phyloP scores from a whole-genome alignment of 768 basidiomycete species.

The Lactarius evosmus region DNA sequence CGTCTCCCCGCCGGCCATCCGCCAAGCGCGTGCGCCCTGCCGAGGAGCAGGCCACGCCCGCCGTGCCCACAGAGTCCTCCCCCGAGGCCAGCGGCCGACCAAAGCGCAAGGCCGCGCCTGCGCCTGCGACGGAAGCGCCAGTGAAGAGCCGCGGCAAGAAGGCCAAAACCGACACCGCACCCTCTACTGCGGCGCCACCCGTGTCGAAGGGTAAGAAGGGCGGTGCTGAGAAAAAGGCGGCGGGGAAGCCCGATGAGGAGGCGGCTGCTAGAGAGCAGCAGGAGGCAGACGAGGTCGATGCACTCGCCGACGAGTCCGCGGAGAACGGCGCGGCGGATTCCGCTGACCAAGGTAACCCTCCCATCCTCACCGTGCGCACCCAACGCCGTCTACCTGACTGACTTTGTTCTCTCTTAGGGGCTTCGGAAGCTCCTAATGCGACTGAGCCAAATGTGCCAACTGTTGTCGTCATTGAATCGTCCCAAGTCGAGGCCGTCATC shows the following conservation, averaged over 20 bases:
- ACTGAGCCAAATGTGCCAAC: constrained; percentile 16
- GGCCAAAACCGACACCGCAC: constrained; percentile 16
- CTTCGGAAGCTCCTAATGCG: constrained; percentile 8
- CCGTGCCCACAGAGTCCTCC: constrained; percentile 2
- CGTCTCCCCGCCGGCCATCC: constrained; percentile 20
- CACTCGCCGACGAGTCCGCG: constrained; percentile 24
- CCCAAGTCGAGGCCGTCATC: constrained; percentile 11
- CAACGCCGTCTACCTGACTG: not conserved
- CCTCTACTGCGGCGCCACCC: not conserved
- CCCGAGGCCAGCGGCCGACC: constrained; percentile 11
- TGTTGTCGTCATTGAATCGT: constrained; percentile 13
- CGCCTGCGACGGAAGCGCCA: constrained; percentile 19
- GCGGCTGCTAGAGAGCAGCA: constrained; percentile 18
- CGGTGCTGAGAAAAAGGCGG: constrained; percentile 16
- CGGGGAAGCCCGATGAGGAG: constrained; percentile 10
- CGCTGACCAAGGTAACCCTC: constrained; percentile 2
- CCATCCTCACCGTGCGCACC: not conserved
- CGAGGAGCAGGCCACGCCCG: constrained; percentile 15
- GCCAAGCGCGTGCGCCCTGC: constrained; percentile 23
- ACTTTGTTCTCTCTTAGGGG: not conserved
- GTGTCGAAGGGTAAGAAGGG: constrained; percentile 21
- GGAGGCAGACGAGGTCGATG: constrained; percentile 26
- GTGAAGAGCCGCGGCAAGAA: constrained; percentile 24
- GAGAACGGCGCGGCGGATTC: constrained; percentile 11
- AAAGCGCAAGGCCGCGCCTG: constrained; percentile 24